A percentile compares a stretch with the other conserved stretches of the same genome.
Evolutionary conservation across 768 basidiomycete genomes (phyloP).

Genomic region (Suillus luteus): DNA sequence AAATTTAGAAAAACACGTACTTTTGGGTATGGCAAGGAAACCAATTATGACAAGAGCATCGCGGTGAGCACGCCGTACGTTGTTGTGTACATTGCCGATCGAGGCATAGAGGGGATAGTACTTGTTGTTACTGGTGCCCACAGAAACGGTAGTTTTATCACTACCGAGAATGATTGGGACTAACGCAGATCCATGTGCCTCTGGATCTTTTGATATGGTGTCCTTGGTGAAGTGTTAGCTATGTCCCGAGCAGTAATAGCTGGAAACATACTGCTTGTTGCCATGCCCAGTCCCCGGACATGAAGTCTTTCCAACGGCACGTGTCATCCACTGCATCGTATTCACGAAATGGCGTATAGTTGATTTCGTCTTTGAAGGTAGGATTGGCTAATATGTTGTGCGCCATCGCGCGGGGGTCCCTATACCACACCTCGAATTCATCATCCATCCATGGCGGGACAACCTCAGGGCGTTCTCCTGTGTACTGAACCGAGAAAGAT

Average conservation of each 20-base stretch:
- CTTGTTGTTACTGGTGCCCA: conserved; percentile 16
- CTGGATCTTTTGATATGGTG: not conserved
- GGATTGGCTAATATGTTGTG: conserved; percentile 26
- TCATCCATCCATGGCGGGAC: conserved; percentile 30
- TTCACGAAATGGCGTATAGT: conserved; percentile 22
- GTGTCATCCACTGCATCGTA: conserved; percentile 10
- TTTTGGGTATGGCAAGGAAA: conserved; percentile 32
- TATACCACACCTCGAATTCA: conserved; percentile 33
- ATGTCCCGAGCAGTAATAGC: not conserved
- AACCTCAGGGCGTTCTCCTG: conserved; percentile 17
- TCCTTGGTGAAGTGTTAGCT: not conserved
- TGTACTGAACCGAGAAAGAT: conserved; percentile 22
- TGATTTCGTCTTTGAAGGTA: conserved; percentile 22
- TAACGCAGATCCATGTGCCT: conserved; percentile 14
- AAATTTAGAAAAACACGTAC: not conserved
- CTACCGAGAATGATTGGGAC: conserved; percentile 18
- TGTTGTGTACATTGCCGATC: conserved; percentile 17
- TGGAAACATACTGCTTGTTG: conserved; percentile 3
- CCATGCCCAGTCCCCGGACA: conserved; percentile 29
- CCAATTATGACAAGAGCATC: conserved; percentile 24
- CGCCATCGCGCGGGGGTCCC: conserved; percentile 20
- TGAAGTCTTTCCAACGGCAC: conserved; percentile 20
- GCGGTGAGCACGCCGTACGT: conserved; percentile 9
- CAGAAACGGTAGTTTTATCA: conserved; percentile 18
- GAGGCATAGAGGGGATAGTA: conserved; percentile 17